Conservation (phyloP, 768 basidiomycete genomes). For the Trametes punicea region DNA sequence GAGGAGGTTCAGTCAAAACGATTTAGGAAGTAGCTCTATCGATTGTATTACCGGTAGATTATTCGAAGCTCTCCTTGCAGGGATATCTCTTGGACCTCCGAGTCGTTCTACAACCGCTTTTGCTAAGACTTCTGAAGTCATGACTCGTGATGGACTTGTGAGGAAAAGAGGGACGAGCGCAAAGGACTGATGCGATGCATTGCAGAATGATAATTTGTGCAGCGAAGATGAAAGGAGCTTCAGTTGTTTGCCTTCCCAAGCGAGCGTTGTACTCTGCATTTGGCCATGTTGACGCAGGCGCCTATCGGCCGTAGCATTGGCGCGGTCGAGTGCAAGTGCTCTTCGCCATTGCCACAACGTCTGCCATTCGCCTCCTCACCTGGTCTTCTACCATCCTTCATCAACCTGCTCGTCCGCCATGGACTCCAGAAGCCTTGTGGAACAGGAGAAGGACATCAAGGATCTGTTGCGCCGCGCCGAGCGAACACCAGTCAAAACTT, state of each 20-base stretch:
- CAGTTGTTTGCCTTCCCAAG: neutral
- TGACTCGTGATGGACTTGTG: too few relatives aligned
- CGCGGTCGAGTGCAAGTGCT: too few relatives aligned
- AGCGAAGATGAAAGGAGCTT: neutral
- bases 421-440: slow-evolving; percentile 27
- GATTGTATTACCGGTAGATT: too few relatives aligned
- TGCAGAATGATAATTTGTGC: neutral
- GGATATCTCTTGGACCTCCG: too few relatives aligned
- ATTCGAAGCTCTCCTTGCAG: too few relatives aligned
- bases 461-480: slow-evolving; percentile 46
- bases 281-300: neutral
- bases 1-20: too few relatives aligned
- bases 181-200: neutral
- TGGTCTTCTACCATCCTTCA: neutral
- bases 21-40: too few relatives aligned
- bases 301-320: neutral
- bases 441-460: slow-evolving; percentile 38
- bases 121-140: too few relatives aligned
- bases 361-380: neutral
- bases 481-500: slow-evolving; percentile 36
- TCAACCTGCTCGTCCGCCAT: slow-evolving; percentile 15
- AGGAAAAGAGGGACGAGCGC: neutral
- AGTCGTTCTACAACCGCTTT: too few relatives aligned
- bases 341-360: neutral
- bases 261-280: slow-evolving; percentile 1